phyloP scores from a whole-genome alignment of 306 rosid species.

The Citrullus amarus region DNA sequence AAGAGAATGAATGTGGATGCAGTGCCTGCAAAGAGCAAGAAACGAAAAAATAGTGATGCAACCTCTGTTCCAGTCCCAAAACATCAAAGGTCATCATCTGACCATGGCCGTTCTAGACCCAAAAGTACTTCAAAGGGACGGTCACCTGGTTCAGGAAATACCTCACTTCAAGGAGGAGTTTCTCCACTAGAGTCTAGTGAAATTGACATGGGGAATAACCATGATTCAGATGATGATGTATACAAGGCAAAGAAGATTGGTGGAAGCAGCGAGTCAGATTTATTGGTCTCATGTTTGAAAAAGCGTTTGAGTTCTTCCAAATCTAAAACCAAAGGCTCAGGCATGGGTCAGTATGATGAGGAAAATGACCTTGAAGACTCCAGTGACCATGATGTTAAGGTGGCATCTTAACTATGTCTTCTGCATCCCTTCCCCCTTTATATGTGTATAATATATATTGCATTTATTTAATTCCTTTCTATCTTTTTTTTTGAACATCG shows the following conservation, averaged over 20 bases:
- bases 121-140: slow-evolving; percentile 32
- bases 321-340: slow-evolving; percentile 38
- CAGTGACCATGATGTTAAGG: slow-evolving; percentile 44
- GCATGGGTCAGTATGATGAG: slow-evolving; percentile 24
- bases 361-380: slow-evolving; percentile 29
- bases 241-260: slow-evolving; percentile 30
- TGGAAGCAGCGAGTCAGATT: slow-evolving; percentile 34
- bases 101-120: slow-evolving; percentile 31
- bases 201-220: slow-evolving; percentile 20
- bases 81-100: slow-evolving; percentile 39
- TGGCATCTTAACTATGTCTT: slow-evolving; percentile 1
- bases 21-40: slow-evolving; percentile 24
- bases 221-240: slow-evolving; percentile 26
- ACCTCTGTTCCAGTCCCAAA: slow-evolving; percentile 44
- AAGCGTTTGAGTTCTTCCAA: slow-evolving; percentile 30
- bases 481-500: neutral
- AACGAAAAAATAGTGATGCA: slow-evolving; percentile 45
- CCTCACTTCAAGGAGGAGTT: slow-evolving; percentile 20
- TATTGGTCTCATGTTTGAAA: slow-evolving; percentile 30
- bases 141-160: slow-evolving; percentile 27
- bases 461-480: neutral
- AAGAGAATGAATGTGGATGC: slow-evolving; percentile 27
- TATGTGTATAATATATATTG: neutral
- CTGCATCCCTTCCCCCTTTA: neutral
- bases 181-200: slow-evolving; percentile 11